Conservation (phyloP, 176 grass and related monocot genomes). For the Juncus inflexus region DNA sequence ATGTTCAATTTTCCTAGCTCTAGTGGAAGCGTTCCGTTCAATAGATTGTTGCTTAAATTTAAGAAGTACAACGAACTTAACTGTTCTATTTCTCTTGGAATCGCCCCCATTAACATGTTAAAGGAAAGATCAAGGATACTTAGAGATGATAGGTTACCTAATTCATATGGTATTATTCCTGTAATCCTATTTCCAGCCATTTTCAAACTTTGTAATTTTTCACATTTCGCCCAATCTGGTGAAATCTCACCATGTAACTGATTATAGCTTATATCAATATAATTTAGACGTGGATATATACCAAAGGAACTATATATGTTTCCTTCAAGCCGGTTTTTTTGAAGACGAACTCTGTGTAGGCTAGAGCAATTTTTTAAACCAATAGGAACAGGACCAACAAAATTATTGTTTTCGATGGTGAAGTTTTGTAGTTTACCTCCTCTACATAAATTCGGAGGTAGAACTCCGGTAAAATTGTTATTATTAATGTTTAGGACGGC, state of each 20-base stretch:
- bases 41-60: conserved; percentile 49
- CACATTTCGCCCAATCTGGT: conserved; percentile 38
- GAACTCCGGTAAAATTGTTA: conserved; percentile 50
- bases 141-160: conserved; percentile 25
- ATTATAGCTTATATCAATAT: conserved; percentile 54
- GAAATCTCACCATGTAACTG: conserved; percentile 42
- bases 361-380: conserved; percentile 45
- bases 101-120: conserved; percentile 37
- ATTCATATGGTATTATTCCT: conserved; percentile 44
- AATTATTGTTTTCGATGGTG: conserved; percentile 28
- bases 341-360: conserved; percentile 40
- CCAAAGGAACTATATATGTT: conserved; percentile 46
- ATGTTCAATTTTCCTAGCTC: conserved; percentile 17
- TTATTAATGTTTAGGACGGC: neutral
- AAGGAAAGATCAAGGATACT: conserved; percentile 42
- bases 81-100: conserved; percentile 41
- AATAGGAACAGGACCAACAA: conserved; percentile 41
- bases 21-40: conserved; percentile 41
- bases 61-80: conserved; percentile 39
- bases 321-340: conserved; percentile 44
- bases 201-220: conserved; percentile 45
- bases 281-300: conserved; percentile 45
- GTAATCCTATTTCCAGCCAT: conserved; percentile 51
- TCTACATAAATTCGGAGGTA: conserved; percentile 45
- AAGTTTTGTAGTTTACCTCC: conserved; percentile 31